Conservation (phyloP, 345 rosid species). For the Eucalyptus regnans region DNA sequence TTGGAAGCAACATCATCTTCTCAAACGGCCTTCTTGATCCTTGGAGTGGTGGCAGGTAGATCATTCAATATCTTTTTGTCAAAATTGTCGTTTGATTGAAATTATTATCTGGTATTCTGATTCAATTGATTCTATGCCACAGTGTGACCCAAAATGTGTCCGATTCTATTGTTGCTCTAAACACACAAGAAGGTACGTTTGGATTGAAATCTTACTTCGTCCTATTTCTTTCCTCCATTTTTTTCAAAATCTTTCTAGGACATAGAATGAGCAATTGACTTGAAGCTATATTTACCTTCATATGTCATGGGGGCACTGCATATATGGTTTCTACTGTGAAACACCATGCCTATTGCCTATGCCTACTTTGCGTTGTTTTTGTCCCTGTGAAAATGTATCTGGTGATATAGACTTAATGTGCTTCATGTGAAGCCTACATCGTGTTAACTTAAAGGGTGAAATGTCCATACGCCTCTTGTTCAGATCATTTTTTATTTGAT, state of each 20-base stretch:
- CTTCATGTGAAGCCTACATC: neutral
- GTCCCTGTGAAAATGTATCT: neutral
- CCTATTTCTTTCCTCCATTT: neutral
- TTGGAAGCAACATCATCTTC: constrained; percentile 93
- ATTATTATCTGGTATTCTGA: neutral
- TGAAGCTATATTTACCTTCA: neutral
- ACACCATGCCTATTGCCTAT: neutral
- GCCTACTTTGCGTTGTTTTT: neutral
- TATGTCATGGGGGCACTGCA: neutral
- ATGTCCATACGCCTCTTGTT: neutral
- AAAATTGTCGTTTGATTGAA: neutral
- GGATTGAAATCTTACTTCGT: neutral
- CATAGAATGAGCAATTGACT: neutral
- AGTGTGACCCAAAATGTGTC: constrained; percentile 81
- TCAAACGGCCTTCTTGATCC: constrained; percentile 96
- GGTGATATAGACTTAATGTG: neutral
- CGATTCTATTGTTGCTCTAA: constrained; percentile 63
- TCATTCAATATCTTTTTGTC: neutral
- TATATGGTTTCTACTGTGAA: neutral
- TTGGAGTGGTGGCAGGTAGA: constrained; percentile 94
- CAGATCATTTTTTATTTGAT: neutral
- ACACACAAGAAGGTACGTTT: constrained; percentile 62
- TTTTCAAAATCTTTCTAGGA: neutral
- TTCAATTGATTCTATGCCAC: neutral
- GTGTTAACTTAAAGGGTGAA: neutral